These are phyloP conservation scores for Aspergillus novoparasiticus DNA, from an alignment of 2,329 filamentous ascomycete species.

Conservation along the genomic window DNA sequence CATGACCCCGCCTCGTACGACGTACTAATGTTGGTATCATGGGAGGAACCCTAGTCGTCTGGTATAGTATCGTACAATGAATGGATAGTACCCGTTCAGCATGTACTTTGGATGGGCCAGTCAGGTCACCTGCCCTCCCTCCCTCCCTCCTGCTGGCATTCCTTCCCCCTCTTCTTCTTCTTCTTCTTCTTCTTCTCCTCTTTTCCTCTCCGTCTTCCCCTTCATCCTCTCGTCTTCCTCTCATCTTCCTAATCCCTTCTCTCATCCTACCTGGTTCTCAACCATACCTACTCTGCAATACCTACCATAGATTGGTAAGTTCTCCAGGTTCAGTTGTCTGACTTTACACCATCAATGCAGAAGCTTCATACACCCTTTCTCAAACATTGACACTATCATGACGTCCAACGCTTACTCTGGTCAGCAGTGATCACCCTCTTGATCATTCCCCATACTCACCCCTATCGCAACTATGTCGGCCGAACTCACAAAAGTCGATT, in stretches of 20 bases:
- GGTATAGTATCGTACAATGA: slow-evolving; percentile 5
- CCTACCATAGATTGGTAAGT: slow-evolving; percentile 13
- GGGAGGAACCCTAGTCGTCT: neutral
- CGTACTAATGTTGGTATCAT: slow-evolving; percentile 6
- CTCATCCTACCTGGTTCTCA: slow-evolving; percentile 11
- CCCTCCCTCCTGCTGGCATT: slow-evolving; percentile 12
- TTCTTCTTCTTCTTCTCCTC: slow-evolving; percentile 6
- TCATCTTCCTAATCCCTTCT: slow-evolving; percentile 9
- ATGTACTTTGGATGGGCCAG: slow-evolving; percentile 16
- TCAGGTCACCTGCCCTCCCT: slow-evolving; percentile 36
- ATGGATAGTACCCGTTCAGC: neutral
- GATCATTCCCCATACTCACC: neutral
- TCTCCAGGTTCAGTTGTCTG: slow-evolving; percentile 6
- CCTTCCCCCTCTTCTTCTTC: slow-evolving; percentile 13
- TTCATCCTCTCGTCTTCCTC: slow-evolving; percentile 9
- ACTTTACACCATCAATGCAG: neutral
- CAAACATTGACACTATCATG: neutral
- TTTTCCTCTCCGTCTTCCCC: slow-evolving; percentile 7
- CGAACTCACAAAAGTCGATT: slow-evolving; percentile 85
- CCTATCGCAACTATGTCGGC: slow-evolving; percentile 53
- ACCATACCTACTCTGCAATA: neutral
- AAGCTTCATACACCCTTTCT: neutral
- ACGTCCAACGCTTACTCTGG: neutral
- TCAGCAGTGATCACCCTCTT: slow-evolving; percentile 7
- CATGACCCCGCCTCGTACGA: slow-evolving; percentile 3